Conservation (phyloP, 2,329 filamentous ascomycete species). For the Trichoderma breve region DNA sequence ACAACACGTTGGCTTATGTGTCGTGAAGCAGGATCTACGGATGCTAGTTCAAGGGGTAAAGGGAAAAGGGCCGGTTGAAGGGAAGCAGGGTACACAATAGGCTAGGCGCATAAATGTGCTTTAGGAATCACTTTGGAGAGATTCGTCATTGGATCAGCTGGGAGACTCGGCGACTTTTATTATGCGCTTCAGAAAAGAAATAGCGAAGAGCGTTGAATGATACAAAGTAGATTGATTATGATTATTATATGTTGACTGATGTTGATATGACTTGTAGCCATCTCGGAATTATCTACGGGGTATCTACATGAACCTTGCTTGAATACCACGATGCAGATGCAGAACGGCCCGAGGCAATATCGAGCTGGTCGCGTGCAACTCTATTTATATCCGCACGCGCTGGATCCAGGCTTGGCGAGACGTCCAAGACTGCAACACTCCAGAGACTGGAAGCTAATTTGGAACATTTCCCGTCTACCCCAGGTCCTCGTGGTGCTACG, state of each 20-base stretch:
- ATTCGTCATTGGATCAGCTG: neutral
- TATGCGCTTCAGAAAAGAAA: neutral
- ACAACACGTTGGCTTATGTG: slow-evolving; percentile 68
- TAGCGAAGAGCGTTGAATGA: neutral
- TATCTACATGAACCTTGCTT: neutral
- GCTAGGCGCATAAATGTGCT: neutral
- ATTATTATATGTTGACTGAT: neutral
- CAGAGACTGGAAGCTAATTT: neutral
- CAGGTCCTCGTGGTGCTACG: neutral
- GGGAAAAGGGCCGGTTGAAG: neutral
- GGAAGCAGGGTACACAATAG: neutral
- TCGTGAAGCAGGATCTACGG: neutral
- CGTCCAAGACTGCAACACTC: neutral
- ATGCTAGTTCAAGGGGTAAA: neutral
- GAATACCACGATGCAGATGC: neutral
- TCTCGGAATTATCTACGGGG: neutral
- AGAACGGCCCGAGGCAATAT: neutral
- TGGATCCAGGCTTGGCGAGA: neutral
- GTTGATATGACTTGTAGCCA: neutral
- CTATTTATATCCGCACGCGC: neutral
- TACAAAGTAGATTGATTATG: neutral
- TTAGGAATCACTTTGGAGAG: neutral
- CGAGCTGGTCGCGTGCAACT: neutral
- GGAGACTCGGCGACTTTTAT: neutral
- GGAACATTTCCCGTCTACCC: neutral